phyloP scores from a whole-genome alignment of 75 land plant genomes.

The Selaginella tamariscina region DNA sequence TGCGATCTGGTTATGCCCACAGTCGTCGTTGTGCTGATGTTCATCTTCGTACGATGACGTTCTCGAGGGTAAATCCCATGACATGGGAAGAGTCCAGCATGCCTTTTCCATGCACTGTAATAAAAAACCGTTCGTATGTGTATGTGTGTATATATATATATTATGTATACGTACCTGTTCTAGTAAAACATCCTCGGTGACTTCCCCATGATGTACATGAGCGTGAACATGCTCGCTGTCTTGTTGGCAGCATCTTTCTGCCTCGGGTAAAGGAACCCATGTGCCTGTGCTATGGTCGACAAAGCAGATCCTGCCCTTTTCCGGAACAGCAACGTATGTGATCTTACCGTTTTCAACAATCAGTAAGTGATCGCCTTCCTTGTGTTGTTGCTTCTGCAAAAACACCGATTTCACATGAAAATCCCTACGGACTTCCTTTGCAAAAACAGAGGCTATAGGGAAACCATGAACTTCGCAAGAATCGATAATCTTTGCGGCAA shows the following conservation, averaged over 20 bases:
- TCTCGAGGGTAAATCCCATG: not conserved
- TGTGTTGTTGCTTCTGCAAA: not conserved
- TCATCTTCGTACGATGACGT: not conserved
- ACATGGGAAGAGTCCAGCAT: not conserved
- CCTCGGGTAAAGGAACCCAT: not conserved
- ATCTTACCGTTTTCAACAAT: conserved; percentile 21
- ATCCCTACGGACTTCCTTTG: too few species aligned
- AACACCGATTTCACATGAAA: too few species aligned
- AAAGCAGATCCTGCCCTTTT: conserved; percentile 21
- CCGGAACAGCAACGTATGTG: conserved; percentile 18
- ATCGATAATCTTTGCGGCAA: too few species aligned
- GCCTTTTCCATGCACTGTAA: conserved; percentile 13
- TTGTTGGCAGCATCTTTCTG: conserved; percentile 24
- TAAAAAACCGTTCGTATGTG: not conserved
- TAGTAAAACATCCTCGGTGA: conserved; percentile 24
- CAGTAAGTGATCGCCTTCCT: conserved; percentile 11
- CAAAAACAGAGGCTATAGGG: too few species aligned
- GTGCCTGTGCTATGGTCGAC: conserved; percentile 15
- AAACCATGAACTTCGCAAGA: too few species aligned
- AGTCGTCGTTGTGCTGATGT: conserved; percentile 22
- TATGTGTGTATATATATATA: not conserved
- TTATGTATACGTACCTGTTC: conserved; percentile 24
- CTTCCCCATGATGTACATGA: conserved; percentile 30
- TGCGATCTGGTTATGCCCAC: conserved; percentile 29
- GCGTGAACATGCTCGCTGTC: conserved; percentile 31